Conservation (phyloP, 176 grass and related monocot species). For the Oryza officinalis region DNA sequence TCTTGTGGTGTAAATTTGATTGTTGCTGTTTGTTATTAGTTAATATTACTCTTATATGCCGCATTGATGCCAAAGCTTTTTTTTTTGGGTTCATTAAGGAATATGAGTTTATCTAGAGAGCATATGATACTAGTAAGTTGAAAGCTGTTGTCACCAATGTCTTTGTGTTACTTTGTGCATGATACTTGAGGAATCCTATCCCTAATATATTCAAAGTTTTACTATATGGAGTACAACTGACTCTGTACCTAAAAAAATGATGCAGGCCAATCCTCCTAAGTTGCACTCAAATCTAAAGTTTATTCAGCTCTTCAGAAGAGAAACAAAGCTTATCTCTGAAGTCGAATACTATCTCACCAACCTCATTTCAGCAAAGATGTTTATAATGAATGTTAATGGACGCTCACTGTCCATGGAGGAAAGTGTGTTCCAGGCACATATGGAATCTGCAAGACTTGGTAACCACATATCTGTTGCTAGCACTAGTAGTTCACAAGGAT, state of each 20-base stretch:
- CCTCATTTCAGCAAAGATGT: constrained; percentile 85
- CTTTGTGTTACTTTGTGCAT: background rate
- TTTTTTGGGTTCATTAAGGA: background rate
- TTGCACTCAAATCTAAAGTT: constrained; percentile 94
- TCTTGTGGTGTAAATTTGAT: background rate
- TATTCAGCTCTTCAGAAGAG: constrained; percentile 82
- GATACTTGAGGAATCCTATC: background rate
- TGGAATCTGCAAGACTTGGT: constrained; percentile 63
- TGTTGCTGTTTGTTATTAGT: background rate
- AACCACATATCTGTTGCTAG: constrained; percentile 48
- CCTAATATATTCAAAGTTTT: background rate
- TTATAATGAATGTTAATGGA: constrained; percentile 74
- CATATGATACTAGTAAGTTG: background rate
- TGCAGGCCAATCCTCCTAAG: constrained; percentile 90
- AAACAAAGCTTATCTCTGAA: constrained; percentile 92
- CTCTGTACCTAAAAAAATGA: constrained; percentile 6
- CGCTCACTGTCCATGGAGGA: constrained; percentile 73
- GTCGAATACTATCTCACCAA: constrained; percentile 94
- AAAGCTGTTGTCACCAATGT: background rate
- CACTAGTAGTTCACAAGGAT: constrained; percentile 32
- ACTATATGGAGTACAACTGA: constrained; percentile 7
- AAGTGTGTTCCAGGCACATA: constrained; percentile 73
- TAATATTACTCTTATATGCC: background rate
- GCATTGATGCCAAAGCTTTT: background rate
- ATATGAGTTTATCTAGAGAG: constrained; percentile 2